Conservation (phyloP, 2,329 filamentous ascomycete species). For the Monosporascus sp. region DNA sequence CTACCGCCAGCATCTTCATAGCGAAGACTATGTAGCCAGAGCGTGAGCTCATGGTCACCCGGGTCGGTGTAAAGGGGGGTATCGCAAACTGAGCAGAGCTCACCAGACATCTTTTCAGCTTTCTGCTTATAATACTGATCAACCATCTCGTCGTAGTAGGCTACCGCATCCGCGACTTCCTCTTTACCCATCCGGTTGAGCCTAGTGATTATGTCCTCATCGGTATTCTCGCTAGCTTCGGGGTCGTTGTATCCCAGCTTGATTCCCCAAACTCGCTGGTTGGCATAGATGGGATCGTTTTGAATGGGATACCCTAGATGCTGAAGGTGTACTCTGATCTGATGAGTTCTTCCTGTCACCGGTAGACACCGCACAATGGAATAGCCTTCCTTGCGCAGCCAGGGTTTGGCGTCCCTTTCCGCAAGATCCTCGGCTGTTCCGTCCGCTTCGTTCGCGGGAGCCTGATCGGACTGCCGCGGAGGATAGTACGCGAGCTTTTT, state of each 20-base stretch:
- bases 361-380: slow-evolving; percentile 93
- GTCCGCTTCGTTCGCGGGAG: slow-evolving; percentile 1
- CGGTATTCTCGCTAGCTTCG: slow-evolving; percentile 65
- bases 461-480: slow-evolving; percentile 19
- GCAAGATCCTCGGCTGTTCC: slow-evolving; percentile 11
- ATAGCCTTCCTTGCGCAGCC: slow-evolving; percentile 67
- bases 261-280: slow-evolving; percentile 83
- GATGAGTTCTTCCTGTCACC: slow-evolving; percentile 89
- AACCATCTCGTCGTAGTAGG: slow-evolving; percentile 92
- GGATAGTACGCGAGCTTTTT: slow-evolving; percentile 90
- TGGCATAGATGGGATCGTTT: slow-evolving; percentile 97
- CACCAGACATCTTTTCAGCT: slow-evolving; percentile 88
- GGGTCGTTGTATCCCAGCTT: slow-evolving; percentile 64
- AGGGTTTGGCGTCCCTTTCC: slow-evolving; percentile 30
- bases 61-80: slow-evolving; percentile 93
- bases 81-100: slow-evolving; percentile 73
- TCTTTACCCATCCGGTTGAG: slow-evolving; percentile 90
- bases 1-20: slow-evolving; percentile 79
- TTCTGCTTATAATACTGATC: slow-evolving; percentile 84
- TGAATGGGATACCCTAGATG: slow-evolving; percentile 91
- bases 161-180: slow-evolving; percentile 82
- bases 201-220: slow-evolving; percentile 84
- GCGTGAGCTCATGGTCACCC: slow-evolving; percentile 79
- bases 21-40: slow-evolving; percentile 87
- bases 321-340: slow-evolving; percentile 90